A percentile compares a stretch with the other conserved stretches of the same genome.
Conservation (phyloP, 139 green algal genomes). For the Coccomyxa sp. region DNA sequence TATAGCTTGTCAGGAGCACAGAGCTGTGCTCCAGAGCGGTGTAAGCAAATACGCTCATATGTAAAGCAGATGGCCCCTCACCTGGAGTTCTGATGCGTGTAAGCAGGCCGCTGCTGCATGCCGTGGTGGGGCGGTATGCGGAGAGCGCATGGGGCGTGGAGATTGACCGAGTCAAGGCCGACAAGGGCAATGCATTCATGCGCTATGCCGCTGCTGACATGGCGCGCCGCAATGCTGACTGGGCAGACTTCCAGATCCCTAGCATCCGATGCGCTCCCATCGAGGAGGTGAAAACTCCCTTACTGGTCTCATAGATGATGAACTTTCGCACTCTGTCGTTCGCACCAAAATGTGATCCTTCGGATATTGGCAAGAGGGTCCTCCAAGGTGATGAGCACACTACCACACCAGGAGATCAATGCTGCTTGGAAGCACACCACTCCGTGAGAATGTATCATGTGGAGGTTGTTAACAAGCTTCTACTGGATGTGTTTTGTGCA, state of each 20-base stretch:
- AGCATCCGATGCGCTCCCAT: conserved; percentile 55
- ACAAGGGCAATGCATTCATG: conserved; percentile 76
- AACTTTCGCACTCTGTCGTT: too few relatives aligned
- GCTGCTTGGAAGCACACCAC: too few relatives aligned
- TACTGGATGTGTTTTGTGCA: not conserved
- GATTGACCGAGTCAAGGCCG: conserved; percentile 79
- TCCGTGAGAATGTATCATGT: too few relatives aligned
- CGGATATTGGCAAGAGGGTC: too few relatives aligned
- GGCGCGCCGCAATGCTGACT: conserved; percentile 8
- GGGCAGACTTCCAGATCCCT: conserved; percentile 13
- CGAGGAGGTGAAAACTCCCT: conserved; percentile 46
- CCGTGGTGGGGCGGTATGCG: conserved; percentile 48
- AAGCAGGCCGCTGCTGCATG: conserved; percentile 78
- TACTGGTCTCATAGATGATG: too few relatives aligned
- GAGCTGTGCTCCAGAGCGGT: not conserved
- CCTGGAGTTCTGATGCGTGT: not conserved
- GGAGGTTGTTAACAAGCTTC: too few relatives aligned
- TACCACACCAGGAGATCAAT: too few relatives aligned
- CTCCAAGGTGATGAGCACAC: too few relatives aligned
- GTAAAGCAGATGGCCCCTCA: not conserved
- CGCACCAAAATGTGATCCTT: too few relatives aligned
- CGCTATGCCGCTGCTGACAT: conserved; percentile 40
- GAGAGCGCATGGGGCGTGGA: conserved; percentile 61
- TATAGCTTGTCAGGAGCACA: not conserved
- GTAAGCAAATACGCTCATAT: not conserved